A percentile compares a stretch with the other conserved stretches of the same genome.
These are phyloP conservation scores for Litchi chinensis DNA, from an alignment of 345 rosid genomes.

Conservation along the genomic window DNA sequence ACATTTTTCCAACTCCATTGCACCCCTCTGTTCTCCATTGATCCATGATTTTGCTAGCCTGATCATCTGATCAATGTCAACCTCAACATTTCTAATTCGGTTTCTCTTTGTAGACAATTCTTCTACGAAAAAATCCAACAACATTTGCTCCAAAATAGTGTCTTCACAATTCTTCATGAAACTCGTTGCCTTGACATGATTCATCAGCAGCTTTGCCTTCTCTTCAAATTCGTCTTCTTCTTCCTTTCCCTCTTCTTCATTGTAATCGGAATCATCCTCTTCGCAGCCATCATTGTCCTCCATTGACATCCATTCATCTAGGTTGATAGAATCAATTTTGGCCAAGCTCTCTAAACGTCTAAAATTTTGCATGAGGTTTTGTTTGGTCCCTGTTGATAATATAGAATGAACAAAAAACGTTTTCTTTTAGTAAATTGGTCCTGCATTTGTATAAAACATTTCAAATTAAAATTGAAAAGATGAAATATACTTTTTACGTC, in stretches of 20 bases:
- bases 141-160: constrained; percentile 24
- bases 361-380: constrained; percentile 43
- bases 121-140: constrained; percentile 55
- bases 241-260: constrained; percentile 23
- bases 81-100: constrained; percentile 5
- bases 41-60: constrained; percentile 48
- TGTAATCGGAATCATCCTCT: constrained; percentile 27
- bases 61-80: constrained; percentile 28
- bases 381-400: constrained; percentile 34
- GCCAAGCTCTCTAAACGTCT: constrained; percentile 37
- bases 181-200: constrained; percentile 37
- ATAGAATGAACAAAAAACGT: no score
- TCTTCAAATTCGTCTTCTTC: constrained; percentile 38
- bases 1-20: constrained; percentile 35
- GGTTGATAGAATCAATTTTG: constrained; percentile 32
- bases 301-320: constrained; percentile 39
- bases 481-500: constrained; percentile 42
- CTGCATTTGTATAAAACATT: neutral
- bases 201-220: constrained; percentile 43
- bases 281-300: constrained; percentile 22
- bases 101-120: constrained; percentile 31
- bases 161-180: constrained; percentile 27
- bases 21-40: constrained; percentile 28
- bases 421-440: neutral
- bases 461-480: constrained; percentile 17